Base-by-base conservation (phyloP, 805 yeast species). In the Barnettozyma wickerhamii region DNA sequence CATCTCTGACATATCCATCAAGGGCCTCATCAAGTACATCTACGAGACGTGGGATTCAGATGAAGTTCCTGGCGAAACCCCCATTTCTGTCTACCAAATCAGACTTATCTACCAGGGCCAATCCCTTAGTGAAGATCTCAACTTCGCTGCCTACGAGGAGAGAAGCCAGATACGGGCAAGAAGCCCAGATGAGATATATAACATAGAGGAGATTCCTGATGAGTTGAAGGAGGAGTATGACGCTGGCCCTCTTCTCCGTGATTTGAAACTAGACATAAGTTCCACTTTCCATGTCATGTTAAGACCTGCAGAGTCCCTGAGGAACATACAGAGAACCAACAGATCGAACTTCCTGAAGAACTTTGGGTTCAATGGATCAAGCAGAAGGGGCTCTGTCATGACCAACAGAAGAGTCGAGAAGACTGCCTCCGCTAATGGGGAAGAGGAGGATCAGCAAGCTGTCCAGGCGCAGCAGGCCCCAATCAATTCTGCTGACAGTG, bases 81-180 rank as follows among this genome's bases (percentile, higher is more conserved):
- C 38, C 19, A 33, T 24, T 18, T 29, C 38, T 10, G 30, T 33
- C 13, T 19, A 38, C 34, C 53, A 51, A 32, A 13, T 52, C 38
- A 40, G 66, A 13, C 41, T 62, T n/a, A 60, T 62, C 17, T 58
- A 59, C 35, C 38, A 60, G 37, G 66, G 66, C 18, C 48, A 50
- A 37, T 48, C 59, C 9, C 43, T 62, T 14, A 53, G 52, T 6
- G 37, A 24, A 42, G 46, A 29, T 18, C 13, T 33, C 12, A 30
- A 32, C n/a, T 41, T 37, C 18, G 34, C 35, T 27, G 37, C 12
- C 5, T 41, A 21, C 29, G 37, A 41, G 14, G 27, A 19, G 28
- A 17, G 29, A 33, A 33, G n/a, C 23, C 13, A 23, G 5, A 6
- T 15, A 33, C 21, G 10, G 15, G 6, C 17, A 9, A 5, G 23